Conservation (phyloP, 2,329 filamentous ascomycete genomes). For the Paecilomyces fulvus region DNA sequence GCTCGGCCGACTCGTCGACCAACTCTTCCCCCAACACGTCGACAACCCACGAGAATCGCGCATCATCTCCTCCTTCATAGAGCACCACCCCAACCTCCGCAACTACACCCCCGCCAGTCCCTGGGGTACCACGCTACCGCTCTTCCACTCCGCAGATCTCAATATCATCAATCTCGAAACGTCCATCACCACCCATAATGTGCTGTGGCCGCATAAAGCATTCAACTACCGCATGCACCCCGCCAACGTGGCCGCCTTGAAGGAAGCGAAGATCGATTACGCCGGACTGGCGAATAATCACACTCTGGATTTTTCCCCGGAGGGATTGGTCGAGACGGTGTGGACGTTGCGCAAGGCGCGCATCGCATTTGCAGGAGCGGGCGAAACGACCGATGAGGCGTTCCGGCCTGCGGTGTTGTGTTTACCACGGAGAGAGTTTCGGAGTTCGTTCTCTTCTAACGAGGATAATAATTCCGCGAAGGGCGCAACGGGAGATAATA, state of each 20-base stretch:
- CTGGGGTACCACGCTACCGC: constrained; percentile 26
- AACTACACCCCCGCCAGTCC: constrained; percentile 20
- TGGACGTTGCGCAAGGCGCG: constrained; percentile 16
- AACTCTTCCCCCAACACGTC: constrained; percentile 28
- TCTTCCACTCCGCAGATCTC: constrained; percentile 24
- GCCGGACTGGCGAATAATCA: constrained; percentile 34
- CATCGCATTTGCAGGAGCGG: constrained; percentile 24
- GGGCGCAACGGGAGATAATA: not conserved
- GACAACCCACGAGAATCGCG: constrained; percentile 16
- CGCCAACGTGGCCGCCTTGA: constrained; percentile 24
- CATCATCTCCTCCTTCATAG: constrained; percentile 11
- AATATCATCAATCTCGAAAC: constrained; percentile 36
- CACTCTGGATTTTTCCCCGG: constrained; percentile 27
- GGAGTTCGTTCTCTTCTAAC: not conserved
- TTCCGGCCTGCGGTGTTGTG: constrained; percentile 19
- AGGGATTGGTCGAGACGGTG: constrained; percentile 28
- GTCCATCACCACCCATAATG: constrained; percentile 21
- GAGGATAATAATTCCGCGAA: not conserved
- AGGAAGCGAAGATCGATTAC: constrained; percentile 24
- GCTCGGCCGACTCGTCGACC: constrained; percentile 34
- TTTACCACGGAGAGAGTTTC: constrained; percentile 8
- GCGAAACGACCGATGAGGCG: constrained; percentile 21
- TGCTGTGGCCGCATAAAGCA: constrained; percentile 29
- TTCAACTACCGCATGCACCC: constrained; percentile 37
- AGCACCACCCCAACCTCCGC: constrained; percentile 12